Conservation (phyloP, 352 stramenopile species). For the Globisporangium camurandrum region DNA sequence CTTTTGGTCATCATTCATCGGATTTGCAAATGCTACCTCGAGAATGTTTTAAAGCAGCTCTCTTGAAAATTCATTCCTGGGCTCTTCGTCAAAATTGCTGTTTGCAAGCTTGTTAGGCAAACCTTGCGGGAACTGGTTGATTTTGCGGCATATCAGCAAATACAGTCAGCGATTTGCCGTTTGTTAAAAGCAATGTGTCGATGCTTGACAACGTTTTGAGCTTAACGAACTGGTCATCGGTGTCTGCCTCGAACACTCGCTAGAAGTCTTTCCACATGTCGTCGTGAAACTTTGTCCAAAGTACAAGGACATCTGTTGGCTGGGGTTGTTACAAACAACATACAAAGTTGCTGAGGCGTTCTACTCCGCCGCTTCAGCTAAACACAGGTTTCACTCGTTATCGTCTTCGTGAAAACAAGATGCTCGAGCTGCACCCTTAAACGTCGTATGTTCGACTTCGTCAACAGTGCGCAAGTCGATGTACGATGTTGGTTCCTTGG, state of each 20-base stretch:
- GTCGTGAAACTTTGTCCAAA: slow-evolving; percentile 16
- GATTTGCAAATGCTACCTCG: not conserved
- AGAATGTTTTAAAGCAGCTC: slow-evolving; percentile 16
- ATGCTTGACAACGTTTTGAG: not conserved
- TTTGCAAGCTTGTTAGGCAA: not conserved
- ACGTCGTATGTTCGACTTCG: not conserved
- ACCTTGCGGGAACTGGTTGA: slow-evolving; percentile 1
- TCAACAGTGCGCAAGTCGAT: not conserved
- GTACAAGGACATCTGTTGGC: not conserved
- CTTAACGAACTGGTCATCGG: not conserved
- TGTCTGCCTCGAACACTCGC: not conserved
- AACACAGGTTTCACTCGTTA: slow-evolving; percentile 13
- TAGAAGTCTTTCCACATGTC: slow-evolving; percentile 14
- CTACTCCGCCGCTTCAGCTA: slow-evolving; percentile 12
- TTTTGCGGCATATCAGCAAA: not conserved
- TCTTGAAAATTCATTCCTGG: slow-evolving; percentile 5
- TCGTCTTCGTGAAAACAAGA: slow-evolving; percentile 18
- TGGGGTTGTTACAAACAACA: slow-evolving; percentile 22
- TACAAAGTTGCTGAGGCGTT: slow-evolving; percentile 20
- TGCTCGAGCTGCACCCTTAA: not conserved
- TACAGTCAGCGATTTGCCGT: not conserved
- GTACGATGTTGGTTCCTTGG: not conserved
- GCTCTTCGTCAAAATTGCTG: not conserved
- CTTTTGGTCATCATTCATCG: not conserved
- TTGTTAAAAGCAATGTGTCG: not conserved